Evolutionary conservation across 805 yeast species (phyloP).

Genomic region (Kodamaea laetipori): DNA sequence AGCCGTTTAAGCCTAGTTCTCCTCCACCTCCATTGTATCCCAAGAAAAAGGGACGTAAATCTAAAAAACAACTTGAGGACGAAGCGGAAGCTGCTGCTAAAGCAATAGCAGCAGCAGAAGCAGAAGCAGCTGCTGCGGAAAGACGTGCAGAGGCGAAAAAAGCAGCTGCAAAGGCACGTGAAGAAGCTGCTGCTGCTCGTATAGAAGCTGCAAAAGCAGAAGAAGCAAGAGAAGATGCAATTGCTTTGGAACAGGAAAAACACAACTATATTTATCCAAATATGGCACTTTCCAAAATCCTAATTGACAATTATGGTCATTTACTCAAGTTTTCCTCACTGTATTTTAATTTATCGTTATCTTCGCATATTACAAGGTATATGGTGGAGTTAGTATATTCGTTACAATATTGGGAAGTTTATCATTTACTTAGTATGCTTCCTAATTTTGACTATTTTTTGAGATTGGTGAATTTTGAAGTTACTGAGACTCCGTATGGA

Average conservation of each 20-base stretch:
- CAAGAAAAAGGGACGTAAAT: constrained; percentile 10
- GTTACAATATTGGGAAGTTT: constrained; percentile 47
- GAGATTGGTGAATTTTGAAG: constrained; percentile 36
- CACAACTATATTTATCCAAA: constrained; percentile 32
- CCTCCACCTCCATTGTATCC: constrained; percentile 13
- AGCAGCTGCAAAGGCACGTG: constrained; percentile 3
- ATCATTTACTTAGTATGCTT: constrained; percentile 37
- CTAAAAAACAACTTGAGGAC: constrained; percentile 11
- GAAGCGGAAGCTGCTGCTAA: constrained; percentile 10
- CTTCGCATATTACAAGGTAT: constrained; percentile 42
- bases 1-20: neutral
- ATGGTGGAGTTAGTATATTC: constrained; percentile 40
- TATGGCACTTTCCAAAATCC: constrained; percentile 35
- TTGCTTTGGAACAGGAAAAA: constrained; percentile 1
- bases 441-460: constrained; percentile 39
- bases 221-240: constrained; percentile 10
- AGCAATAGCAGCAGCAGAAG: constrained; percentile 17
- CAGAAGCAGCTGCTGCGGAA: constrained; percentile 17
- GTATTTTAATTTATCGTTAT: constrained; percentile 40
- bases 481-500: constrained; percentile 39
- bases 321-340: constrained; percentile 33
- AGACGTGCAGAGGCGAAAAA: constrained; percentile 17
- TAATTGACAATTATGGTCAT: constrained; percentile 40
- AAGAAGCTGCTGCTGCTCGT: constrained; percentile 11
- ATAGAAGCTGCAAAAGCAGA: constrained; percentile 1